A percentile compares a stretch with the other conserved stretches of the same genome.
These are phyloP conservation scores for Claviceps maximensis DNA, from an alignment of 2,329 filamentous ascomycete genomes.

Conservation along the genomic window DNA sequence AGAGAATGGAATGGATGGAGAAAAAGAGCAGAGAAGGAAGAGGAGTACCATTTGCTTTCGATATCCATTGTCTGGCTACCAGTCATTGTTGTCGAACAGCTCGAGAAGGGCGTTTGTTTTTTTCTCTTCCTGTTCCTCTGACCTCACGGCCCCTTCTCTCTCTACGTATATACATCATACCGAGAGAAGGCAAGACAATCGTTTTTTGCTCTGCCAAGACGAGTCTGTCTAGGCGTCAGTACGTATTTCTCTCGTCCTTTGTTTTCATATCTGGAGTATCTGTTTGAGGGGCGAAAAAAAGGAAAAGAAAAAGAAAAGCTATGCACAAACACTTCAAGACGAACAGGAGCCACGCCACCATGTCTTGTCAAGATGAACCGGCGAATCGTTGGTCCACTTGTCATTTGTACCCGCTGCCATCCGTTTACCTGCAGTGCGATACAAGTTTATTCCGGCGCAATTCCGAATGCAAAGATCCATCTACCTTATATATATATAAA, in stretches of 20 bases:
- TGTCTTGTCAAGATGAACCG: neutral
- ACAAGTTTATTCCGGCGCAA: neutral
- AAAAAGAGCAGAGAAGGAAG: neutral
- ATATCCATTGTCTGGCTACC: conserved; percentile 1
- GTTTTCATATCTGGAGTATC: neutral
- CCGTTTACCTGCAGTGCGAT: no score
- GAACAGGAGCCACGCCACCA: neutral
- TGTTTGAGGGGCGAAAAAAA: neutral
- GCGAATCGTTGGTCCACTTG: neutral
- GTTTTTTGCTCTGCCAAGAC: neutral
- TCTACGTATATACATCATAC: neutral
- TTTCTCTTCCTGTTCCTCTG: no score
- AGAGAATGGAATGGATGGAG: neutral
- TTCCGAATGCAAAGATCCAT: neutral
- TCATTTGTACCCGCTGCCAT: neutral
- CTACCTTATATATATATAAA: neutral
- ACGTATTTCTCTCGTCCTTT: neutral
- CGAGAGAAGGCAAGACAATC: neutral
- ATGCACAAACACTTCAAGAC: neutral
- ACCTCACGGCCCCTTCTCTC: neutral
- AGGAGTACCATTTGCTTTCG: neutral
- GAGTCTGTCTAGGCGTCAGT: neutral
- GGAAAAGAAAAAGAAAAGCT: neutral
- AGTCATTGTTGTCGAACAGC: neutral
- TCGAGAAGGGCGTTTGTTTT: neutral